phyloP scores from a whole-genome alignment of 768 basidiomycete species.

The Rhodotorula graminis region DNA sequence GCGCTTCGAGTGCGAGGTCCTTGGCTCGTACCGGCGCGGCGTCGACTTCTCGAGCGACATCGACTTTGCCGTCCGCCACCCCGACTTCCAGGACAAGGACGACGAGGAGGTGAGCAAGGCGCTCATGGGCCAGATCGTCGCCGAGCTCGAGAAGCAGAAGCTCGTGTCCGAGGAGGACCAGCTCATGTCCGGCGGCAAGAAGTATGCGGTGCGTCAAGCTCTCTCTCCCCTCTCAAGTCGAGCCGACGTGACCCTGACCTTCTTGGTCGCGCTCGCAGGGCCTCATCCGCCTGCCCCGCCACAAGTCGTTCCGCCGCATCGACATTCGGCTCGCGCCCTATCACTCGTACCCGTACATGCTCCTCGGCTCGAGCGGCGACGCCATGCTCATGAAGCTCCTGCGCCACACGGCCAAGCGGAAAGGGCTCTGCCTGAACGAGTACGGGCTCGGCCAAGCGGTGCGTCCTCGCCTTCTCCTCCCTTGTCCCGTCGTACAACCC shows the following conservation, averaged over 20 bases:
- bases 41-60: constrained; percentile 30
- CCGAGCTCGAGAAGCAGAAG: constrained; percentile 6
- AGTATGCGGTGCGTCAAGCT: constrained; percentile 9
- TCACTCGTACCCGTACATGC: constrained; percentile 29
- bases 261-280: constrained; percentile 2
- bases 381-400: constrained; percentile 33
- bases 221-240: not conserved
- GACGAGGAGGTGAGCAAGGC: constrained; percentile 21
- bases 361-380: constrained; percentile 36
- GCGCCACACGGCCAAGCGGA: constrained; percentile 21
- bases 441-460: constrained; percentile 35
- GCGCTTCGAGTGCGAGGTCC: constrained; percentile 28
- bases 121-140: constrained; percentile 17
- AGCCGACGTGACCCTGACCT: not conserved
- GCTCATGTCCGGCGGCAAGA: constrained; percentile 28
- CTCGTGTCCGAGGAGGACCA: constrained; percentile 23
- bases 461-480: not conserved
- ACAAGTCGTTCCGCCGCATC: constrained; percentile 30
- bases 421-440: constrained; percentile 34
- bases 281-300: constrained; percentile 23
- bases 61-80: constrained; percentile 35
- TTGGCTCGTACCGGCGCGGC: constrained; percentile 35
- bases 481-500: no score
- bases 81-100: constrained; percentile 16
- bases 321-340: constrained; percentile 31